Conservation (phyloP, 495 filamentous ascomycete species). For the Hypoxylon crocopeplum region DNA sequence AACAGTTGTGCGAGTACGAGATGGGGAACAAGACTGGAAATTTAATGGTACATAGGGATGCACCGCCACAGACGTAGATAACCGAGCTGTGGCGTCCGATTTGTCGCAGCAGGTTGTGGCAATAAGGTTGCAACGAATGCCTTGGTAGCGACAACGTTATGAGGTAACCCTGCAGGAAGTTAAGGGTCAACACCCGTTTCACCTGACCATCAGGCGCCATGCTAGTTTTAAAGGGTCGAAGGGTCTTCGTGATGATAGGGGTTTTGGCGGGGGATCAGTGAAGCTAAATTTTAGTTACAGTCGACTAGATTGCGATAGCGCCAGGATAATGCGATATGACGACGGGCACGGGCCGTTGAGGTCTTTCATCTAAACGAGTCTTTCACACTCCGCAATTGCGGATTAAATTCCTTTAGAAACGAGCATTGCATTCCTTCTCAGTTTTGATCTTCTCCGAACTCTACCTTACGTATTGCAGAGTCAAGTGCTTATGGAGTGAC, state of each 20-base stretch:
- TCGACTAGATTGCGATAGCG: conserved; percentile 8
- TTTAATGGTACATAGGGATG: too few relatives aligned
- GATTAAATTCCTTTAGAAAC: not conserved
- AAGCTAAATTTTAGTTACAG: conserved; percentile 23
- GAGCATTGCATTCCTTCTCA: not conserved
- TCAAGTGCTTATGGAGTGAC: not conserved
- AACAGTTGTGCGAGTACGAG: too few relatives aligned
- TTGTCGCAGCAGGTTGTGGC: too few relatives aligned
- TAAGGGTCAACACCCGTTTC: not conserved
- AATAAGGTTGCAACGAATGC: not conserved
- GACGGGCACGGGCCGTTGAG: conserved; percentile 15
- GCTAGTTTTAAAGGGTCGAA: too few relatives aligned
- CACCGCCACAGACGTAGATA: conserved; percentile 12
- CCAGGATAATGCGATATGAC: conserved; percentile 3
- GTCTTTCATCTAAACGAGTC: not conserved
- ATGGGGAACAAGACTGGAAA: too few relatives aligned
- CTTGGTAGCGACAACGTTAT: not conserved
- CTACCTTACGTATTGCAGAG: not conserved
- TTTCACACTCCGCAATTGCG: not conserved
- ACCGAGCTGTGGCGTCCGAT: not conserved
- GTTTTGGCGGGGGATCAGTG: conserved; percentile 3
- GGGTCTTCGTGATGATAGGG: conserved; percentile 1
- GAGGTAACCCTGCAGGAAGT: not conserved
- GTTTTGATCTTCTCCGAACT: not conserved
- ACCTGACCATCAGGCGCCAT: not conserved